A percentile compares a stretch with the other conserved stretches of the same genome.
These are phyloP conservation scores for Rhytidiadelphus loreus DNA, from an alignment of 225 moss, liverwort and hornwort genomes.

Conservation along the genomic window DNA sequence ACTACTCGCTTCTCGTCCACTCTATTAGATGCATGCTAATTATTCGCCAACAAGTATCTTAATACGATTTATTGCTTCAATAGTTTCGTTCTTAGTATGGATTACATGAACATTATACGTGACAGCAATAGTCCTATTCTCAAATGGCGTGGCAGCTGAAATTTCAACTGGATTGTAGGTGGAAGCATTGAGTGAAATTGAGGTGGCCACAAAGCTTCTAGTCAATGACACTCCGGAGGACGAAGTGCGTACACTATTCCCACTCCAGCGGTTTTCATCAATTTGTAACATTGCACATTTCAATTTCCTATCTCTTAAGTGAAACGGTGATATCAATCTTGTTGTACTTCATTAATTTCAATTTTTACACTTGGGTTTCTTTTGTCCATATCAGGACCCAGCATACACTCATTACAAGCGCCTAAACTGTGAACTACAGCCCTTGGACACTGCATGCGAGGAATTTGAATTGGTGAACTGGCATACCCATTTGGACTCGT, in stretches of 20 bases:
- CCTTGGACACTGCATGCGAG: slow-evolving; percentile 32
- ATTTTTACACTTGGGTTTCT: not conserved
- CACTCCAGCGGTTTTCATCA: not conserved
- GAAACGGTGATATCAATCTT: not conserved
- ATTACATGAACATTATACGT: not conserved
- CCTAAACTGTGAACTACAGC: slow-evolving; percentile 70
- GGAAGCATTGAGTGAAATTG: slow-evolving; percentile 95
- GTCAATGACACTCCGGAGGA: slow-evolving; percentile 4
- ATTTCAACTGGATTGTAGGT: slow-evolving; percentile 38
- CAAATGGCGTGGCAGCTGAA: not conserved
- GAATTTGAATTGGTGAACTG: slow-evolving; percentile 59
- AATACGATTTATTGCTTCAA: not conserved
- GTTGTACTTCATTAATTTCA: not conserved
- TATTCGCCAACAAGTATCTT: not conserved
- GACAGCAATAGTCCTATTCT: not conserved
- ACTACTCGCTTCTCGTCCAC: not conserved
- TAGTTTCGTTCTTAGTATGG: not conserved
- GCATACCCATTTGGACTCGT: not conserved
- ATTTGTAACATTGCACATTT: not conserved
- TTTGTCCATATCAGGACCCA: slow-evolving; percentile 39
- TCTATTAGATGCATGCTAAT: not conserved
- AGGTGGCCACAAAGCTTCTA: slow-evolving; percentile 83
- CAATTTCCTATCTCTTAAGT: not conserved
- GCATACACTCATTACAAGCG: slow-evolving; percentile 56
- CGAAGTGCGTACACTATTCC: slow-evolving; percentile 30